These are phyloP conservation scores for Phylloporus scabripes DNA, from an alignment of 768 basidiomycete genomes.

Conservation along the genomic window DNA sequence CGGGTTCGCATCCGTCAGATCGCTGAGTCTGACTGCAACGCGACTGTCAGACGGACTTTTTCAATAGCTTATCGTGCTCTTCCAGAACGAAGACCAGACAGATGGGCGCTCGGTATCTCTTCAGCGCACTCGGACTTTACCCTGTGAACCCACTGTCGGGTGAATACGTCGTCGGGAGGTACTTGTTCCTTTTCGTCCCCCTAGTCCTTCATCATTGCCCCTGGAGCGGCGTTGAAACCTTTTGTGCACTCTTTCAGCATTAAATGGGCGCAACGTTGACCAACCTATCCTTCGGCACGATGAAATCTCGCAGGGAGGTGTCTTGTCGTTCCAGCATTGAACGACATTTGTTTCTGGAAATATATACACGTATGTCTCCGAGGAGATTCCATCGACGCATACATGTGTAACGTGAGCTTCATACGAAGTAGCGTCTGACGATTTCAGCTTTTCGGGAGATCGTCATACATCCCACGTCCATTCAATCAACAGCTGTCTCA, in stretches of 20 bases:
- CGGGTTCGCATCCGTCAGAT: slow-evolving; percentile 70
- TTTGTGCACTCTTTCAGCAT: slow-evolving; percentile 58
- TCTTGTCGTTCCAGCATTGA: slow-evolving; percentile 49
- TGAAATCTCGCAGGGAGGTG: slow-evolving; percentile 54
- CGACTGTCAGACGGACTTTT: slow-evolving; percentile 51
- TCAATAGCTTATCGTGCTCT: neutral
- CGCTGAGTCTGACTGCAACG: slow-evolving; percentile 58
- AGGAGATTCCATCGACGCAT: neutral
- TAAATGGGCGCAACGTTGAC: slow-evolving; percentile 41
- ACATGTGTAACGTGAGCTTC: no score
- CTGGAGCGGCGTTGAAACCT: slow-evolving; percentile 51
- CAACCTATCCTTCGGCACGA: slow-evolving; percentile 53
- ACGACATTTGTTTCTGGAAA: neutral
- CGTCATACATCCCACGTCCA: no score
- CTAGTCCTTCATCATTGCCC: slow-evolving; percentile 35
- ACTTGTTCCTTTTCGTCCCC: slow-evolving; percentile 10
- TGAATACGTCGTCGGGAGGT: slow-evolving; percentile 74
- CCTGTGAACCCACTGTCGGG: slow-evolving; percentile 78
- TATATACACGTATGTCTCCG: neutral
- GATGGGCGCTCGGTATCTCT: slow-evolving; percentile 88
- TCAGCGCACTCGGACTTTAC: slow-evolving; percentile 79
- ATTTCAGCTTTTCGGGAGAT: no score
- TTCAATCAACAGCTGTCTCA: no score
- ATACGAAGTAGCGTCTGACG: no score
- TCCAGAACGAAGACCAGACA: slow-evolving; percentile 86